Evolutionary conservation across 176 grass and related monocot species (phyloP).

Genomic region (Rhipidocladum racemiflorum): DNA sequence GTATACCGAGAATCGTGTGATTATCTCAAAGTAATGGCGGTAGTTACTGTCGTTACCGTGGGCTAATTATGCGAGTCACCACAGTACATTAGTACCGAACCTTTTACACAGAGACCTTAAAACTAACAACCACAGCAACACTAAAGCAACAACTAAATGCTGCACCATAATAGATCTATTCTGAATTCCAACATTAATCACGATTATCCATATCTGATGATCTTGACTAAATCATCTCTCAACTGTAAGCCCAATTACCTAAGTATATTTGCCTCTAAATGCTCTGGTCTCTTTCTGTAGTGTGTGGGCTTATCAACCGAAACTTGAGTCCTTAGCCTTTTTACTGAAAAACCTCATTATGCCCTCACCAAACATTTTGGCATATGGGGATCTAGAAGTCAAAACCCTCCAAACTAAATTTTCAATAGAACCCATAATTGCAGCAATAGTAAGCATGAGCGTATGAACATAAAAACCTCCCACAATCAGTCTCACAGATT

Average conservation of each 20-base stretch:
- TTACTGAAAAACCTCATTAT: neutral
- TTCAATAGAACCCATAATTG: constrained; percentile 8
- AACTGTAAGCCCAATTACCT: neutral
- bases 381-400: neutral
- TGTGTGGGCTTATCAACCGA: neutral
- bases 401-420: neutral
- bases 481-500: neutral
- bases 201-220: neutral
- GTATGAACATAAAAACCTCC: neutral
- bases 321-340: neutral
- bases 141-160: neutral
- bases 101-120: neutral
- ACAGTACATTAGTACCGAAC: neutral
- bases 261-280: neutral
- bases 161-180: neutral
- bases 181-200: neutral
- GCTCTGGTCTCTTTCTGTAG: neutral
- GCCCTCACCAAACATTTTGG: neutral
- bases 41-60: too few relatives aligned
- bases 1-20: too few relatives aligned
- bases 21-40: too few relatives aligned
- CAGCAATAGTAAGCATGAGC: constrained; percentile 2
- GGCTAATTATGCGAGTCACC: too few relatives aligned
- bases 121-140: neutral
- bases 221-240: neutral